Evolutionary conservation across 257 asterid species (phyloP), one percentile per base, ranked within the genome.

Genomic region (Cynanchum wilfordii): DNA sequence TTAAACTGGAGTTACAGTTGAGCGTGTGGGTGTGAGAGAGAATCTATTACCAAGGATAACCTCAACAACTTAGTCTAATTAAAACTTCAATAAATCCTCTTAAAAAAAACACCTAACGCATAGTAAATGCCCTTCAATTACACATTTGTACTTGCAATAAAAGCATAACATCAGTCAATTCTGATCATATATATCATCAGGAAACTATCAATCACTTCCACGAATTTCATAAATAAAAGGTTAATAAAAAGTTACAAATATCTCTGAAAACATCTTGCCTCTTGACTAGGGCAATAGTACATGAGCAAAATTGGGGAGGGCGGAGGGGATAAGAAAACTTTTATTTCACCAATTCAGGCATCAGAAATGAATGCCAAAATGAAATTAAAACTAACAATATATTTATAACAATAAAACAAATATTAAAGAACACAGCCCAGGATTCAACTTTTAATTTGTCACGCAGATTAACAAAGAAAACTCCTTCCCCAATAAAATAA

Each of bases 231-330:
- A 8, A 47, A 67, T 10, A 0, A 50, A 2, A 29, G 49, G 27
- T 29, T 2, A 33, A 33, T n/a, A 33, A 33, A 2, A 33, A 3
- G 38, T 33, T 33, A 7, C 4, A 10, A 70, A 22, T 12, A 70
- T 33, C 42, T 30, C 2, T 19, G 27, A 2, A 38, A 40, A 71
- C 11, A 5, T 10, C 3, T 57, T 24, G 72, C 78, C 80, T 52
- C 78, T 42, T 71, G 40, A 29, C 78, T 78, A 68, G 63, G 73
- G 8, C 76, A 80, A 80, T 67, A 68, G 69, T 25, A 4, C 80
- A 72, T 80, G 60, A 20, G 16, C 11, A 42, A 33, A 2, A 33
- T n/a, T 15, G 33, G 58, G n/a, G n/a, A n/a, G n/a, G n/a, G n/a
- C n/a, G n/a, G 63, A 33, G 38, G 38, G 38, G 38, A 33, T 5